phyloP scores from a whole-genome alignment of 768 basidiomycete genomes.

The Sarcodon aspratus region DNA sequence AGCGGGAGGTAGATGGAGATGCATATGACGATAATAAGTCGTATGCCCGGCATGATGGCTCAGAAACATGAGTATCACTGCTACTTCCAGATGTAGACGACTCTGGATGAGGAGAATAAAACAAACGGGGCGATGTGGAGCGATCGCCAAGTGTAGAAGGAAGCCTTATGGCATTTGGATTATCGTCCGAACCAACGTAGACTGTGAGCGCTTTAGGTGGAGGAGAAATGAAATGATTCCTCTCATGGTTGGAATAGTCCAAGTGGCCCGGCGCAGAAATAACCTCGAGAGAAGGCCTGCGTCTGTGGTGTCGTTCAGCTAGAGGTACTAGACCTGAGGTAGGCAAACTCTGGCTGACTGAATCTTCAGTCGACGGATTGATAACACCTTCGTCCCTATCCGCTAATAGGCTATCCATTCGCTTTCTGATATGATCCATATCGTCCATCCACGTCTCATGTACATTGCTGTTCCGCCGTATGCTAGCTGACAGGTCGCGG shows the following conservation, averaged over 20 bases:
- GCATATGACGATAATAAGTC: slow-evolving; percentile 16
- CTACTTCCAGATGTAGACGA: slow-evolving; percentile 1
- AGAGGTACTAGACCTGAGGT: slow-evolving; percentile 6
- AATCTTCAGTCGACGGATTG: neutral
- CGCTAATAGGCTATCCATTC: slow-evolving; percentile 49
- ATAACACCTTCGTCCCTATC: slow-evolving; percentile 5
- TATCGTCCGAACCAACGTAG: slow-evolving; percentile 48
- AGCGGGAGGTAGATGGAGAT: neutral
- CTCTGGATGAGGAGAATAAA: slow-evolving; percentile 8
- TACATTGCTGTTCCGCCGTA: slow-evolving; percentile 30
- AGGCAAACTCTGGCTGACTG: slow-evolving; percentile 20
- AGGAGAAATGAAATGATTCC: slow-evolving; percentile 47
- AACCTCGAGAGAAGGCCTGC: slow-evolving; percentile 9
- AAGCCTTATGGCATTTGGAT: slow-evolving; percentile 40
- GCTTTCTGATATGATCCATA: slow-evolving; percentile 50
- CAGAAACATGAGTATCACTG: too few species aligned
- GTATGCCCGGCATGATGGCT: slow-evolving; percentile 5
- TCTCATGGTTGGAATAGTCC: slow-evolving; percentile 37
- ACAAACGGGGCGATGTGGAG: neutral
- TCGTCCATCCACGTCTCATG: slow-evolving; percentile 57
- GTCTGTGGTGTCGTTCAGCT: slow-evolving; percentile 8
- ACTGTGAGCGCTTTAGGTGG: slow-evolving; percentile 70
- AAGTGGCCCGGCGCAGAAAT: slow-evolving; percentile 23
- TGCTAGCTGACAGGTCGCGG: slow-evolving; percentile 38
- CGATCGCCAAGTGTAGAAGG: slow-evolving; percentile 60